phyloP scores from a whole-genome alignment of 768 basidiomycete species.

The Gelatoporia subvermispora region DNA sequence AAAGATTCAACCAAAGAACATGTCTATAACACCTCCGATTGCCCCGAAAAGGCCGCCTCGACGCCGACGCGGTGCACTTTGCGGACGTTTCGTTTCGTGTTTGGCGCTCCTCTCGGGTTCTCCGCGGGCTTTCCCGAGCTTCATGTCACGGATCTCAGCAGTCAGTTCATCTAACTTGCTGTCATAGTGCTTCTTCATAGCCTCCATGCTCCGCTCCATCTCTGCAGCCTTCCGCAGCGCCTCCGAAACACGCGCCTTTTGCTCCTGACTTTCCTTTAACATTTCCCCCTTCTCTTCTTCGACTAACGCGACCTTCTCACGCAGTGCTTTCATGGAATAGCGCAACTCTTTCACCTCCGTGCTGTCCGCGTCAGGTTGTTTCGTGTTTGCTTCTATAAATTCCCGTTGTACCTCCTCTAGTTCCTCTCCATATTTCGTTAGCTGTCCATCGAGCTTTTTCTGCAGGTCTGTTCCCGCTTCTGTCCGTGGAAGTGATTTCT shows the following conservation, averaged over 20 bases:
- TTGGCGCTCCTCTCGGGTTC: neutral
- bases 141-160: slow-evolving; percentile 30
- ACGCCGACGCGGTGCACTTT: too few relatives aligned
- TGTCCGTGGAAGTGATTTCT: slow-evolving; percentile 8
- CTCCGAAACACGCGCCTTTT: slow-evolving; percentile 1
- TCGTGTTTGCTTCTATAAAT: too few relatives aligned
- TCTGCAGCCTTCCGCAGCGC: slow-evolving; percentile 3
- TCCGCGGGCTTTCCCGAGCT: slow-evolving; percentile 20
- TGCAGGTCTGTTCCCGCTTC: slow-evolving; percentile 12
- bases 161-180: slow-evolving; percentile 10
- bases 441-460: slow-evolving; percentile 8
- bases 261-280: slow-evolving; percentile 31
- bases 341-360: slow-evolving; percentile 4
- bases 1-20: too few relatives aligned
- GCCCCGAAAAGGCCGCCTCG: too few relatives aligned
- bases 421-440: slow-evolving; percentile 5
- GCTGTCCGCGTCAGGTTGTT: too few relatives aligned
- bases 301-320: neutral
- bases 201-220: slow-evolving; percentile 8
- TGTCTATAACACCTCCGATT: too few relatives aligned
- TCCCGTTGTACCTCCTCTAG: slow-evolving; percentile 6
- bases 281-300: neutral
- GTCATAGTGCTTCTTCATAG: neutral
- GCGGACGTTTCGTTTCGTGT: too few relatives aligned
- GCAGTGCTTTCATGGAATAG: slow-evolving; percentile 22